Conservation (phyloP, 768 basidiomycete species). For the Mycena amicta region DNA sequence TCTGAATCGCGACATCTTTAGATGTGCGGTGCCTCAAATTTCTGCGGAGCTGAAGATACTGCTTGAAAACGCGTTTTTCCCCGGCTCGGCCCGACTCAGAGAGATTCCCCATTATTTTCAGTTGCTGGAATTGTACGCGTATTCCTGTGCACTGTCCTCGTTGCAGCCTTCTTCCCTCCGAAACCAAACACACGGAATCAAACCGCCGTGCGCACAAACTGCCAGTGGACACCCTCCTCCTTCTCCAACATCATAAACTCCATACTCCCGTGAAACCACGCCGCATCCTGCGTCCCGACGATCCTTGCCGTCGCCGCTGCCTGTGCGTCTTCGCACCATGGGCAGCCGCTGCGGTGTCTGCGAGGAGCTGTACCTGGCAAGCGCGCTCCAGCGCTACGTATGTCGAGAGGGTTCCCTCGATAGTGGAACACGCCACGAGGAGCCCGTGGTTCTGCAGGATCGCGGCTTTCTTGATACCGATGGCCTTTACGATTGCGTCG, state of each 20-base stretch:
- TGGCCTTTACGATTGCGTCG: constrained; percentile 42
- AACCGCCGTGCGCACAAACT: no score
- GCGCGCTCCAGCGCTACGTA: constrained; percentile 45
- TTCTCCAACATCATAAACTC: constrained; percentile 41
- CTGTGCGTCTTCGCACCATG: constrained; percentile 27
- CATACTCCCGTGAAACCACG: constrained; percentile 40
- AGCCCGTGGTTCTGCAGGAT: constrained; percentile 49
- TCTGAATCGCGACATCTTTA: no score
- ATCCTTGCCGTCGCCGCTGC: constrained; percentile 27
- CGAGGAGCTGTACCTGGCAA: constrained; percentile 50
- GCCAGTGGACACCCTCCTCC: constrained; percentile 31
- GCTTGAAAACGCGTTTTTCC: no score
- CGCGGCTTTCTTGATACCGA: constrained; percentile 45
- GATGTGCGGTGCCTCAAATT: no score
- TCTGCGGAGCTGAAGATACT: no score
- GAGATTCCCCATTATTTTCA: no score
- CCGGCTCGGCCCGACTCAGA: no score
- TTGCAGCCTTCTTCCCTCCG: no score
- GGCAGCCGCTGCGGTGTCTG: constrained; percentile 41
- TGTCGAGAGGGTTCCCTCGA: constrained; percentile 45
- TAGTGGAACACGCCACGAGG: constrained; percentile 40
- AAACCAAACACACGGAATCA: no score
- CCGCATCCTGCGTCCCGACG: constrained; percentile 31
- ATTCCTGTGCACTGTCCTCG: no score
- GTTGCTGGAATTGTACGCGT: no score